phyloP scores from a whole-genome alignment of 345 rosid genomes.

The Arabidopsis thaliana region DNA sequence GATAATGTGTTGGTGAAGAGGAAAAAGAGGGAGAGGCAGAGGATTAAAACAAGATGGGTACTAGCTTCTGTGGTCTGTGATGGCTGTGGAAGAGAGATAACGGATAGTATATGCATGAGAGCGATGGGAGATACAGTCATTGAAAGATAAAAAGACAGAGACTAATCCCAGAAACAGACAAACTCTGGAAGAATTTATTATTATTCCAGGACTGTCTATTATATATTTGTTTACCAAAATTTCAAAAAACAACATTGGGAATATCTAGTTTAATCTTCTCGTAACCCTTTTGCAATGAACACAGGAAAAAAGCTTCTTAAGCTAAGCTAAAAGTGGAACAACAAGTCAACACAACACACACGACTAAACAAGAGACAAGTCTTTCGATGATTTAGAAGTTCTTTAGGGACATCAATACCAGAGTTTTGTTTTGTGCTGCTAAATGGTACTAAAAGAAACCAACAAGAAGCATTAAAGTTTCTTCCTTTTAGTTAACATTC shows the following conservation, averaged over 20 bases:
- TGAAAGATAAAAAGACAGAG: conserved; percentile 36
- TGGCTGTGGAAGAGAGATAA: conserved; percentile 44
- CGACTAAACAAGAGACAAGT: background rate
- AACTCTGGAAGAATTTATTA: conserved; percentile 40
- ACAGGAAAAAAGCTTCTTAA: background rate
- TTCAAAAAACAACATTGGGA: background rate
- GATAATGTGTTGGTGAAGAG: conserved; percentile 36
- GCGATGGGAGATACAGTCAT: conserved; percentile 39
- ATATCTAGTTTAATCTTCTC: background rate
- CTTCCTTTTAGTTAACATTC: conserved; percentile 1
- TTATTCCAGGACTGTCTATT: conserved; percentile 36
- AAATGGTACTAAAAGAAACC: background rate
- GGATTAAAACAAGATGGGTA: conserved; percentile 39
- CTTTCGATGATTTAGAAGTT: background rate
- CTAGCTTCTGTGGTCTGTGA: conserved; percentile 41
- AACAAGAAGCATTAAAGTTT: conserved; percentile 25
- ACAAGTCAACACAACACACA: background rate
- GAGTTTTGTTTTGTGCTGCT: background rate
- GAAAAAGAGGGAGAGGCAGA: conserved; percentile 36
- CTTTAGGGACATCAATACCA: background rate
- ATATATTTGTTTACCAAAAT: background rate
- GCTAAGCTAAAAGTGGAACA: background rate
- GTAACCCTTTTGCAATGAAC: background rate
- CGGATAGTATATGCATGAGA: conserved; percentile 48
- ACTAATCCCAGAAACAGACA: conserved; percentile 42